Evolutionary conservation across 495 filamentous ascomycete genomes (phyloP).

Genomic region (Thermochaetoides thermophila): DNA sequence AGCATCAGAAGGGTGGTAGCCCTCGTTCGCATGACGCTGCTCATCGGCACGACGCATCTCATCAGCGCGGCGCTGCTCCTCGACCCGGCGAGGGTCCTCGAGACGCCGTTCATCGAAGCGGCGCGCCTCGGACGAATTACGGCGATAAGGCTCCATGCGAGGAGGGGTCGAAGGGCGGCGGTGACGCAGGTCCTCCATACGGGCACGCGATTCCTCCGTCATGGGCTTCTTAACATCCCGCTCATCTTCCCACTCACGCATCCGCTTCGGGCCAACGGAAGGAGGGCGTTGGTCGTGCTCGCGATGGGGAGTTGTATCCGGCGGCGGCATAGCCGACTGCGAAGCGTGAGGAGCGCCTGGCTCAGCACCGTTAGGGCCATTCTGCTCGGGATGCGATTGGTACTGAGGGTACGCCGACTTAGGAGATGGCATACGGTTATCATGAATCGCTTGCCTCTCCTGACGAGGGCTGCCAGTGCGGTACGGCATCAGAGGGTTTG

Average conservation of each 20-base stretch:
- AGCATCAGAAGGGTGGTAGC: constrained; percentile 79
- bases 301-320: constrained; percentile 46
- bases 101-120: constrained; percentile 39
- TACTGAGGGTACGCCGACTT: constrained; percentile 68
- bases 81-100: constrained; percentile 25
- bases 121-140: constrained; percentile 65
- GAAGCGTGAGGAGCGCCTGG: constrained; percentile 58
- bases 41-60: constrained; percentile 37
- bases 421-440: constrained; percentile 72
- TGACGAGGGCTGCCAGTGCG: constrained; percentile 65
- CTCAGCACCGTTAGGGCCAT: constrained; percentile 54
- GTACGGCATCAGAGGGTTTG: constrained; percentile 63
- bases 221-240: constrained; percentile 65
- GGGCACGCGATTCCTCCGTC: constrained; percentile 72
- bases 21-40: constrained; percentile 54
- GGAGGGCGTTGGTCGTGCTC: constrained; percentile 67
- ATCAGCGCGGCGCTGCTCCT: constrained; percentile 38
- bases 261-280: constrained; percentile 65
- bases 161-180: constrained; percentile 62
- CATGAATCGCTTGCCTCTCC: constrained; percentile 64
- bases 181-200: constrained; percentile 67
- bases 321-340: constrained; percentile 56
- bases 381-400: constrained; percentile 46
- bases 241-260: constrained; percentile 85
- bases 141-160: constrained; percentile 45